Percentiles rank a stretch among this genome's conserved stretches.
Conservation (phyloP, 345 rosid genomes). For the Eutrema japonicum region DNA sequence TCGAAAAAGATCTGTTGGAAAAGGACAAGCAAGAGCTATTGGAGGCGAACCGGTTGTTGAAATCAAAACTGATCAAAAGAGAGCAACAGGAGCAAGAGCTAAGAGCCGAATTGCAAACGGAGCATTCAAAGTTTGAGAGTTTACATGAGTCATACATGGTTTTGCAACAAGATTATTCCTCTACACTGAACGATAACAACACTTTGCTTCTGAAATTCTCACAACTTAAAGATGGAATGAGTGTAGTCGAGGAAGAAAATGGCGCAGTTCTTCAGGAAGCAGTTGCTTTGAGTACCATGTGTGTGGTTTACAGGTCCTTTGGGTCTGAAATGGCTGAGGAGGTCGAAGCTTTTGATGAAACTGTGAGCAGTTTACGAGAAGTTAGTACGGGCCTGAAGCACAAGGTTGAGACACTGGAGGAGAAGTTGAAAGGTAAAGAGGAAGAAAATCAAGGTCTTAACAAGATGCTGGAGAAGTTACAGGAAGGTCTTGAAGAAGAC, state of each 20-base stretch:
- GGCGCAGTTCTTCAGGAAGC: constrained; percentile 54
- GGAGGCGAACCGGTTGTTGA: constrained; percentile 62
- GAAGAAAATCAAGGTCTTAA: constrained; percentile 54
- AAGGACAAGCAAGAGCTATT: constrained; percentile 58
- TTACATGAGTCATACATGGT: constrained; percentile 55
- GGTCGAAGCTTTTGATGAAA: constrained; percentile 51
- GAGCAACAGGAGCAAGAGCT: constrained; percentile 53
- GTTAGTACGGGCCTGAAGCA: constrained; percentile 48
- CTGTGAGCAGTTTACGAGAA: constrained; percentile 45
- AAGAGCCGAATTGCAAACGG: constrained; percentile 49
- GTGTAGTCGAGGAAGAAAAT: constrained; percentile 66
- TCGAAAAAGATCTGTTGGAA: constrained; percentile 56
- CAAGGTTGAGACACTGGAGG: constrained; percentile 55
- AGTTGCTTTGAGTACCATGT: constrained; percentile 52
- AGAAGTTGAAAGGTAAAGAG: constrained; percentile 56
- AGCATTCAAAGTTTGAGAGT: constrained; percentile 46
- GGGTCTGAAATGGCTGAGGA: constrained; percentile 63
- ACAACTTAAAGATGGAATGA: constrained; percentile 54
- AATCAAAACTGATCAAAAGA: constrained; percentile 52
- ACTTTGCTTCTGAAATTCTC: constrained; percentile 51
- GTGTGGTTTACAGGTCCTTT: constrained; percentile 59
- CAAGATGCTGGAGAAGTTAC: constrained; percentile 57
- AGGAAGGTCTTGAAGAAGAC: constrained; percentile 56
- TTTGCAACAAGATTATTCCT: constrained; percentile 56
- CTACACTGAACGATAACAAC: constrained; percentile 54